These are phyloP conservation scores for Cryptococcus sp. DNA, from an alignment of 1,284 basidiomycete species.

Conservation along the genomic window DNA sequence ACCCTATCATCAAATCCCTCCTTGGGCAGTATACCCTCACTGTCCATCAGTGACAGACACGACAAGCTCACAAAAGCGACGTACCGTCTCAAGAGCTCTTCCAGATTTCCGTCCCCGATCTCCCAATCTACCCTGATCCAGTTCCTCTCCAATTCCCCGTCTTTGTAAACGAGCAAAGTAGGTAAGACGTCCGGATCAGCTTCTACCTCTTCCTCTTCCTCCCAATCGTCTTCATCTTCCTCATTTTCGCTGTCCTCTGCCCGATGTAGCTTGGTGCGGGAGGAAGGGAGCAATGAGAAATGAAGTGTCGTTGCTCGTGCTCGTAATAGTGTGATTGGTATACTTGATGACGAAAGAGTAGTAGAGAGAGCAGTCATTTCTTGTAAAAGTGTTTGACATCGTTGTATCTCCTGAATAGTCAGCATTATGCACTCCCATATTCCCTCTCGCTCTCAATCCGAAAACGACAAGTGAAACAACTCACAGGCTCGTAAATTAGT, in stretches of 20 bases:
- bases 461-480: slow-evolving; percentile 9
- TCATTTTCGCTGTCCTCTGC: slow-evolving; percentile 1
- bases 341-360: slow-evolving; percentile 12
- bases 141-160: slow-evolving; percentile 40
- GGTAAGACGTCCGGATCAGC: slow-evolving; percentile 47
- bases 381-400: slow-evolving; percentile 31
- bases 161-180: slow-evolving; percentile 40
- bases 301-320: slow-evolving; percentile 36
- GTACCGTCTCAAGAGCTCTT: slow-evolving; percentile 33
- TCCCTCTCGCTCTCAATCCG: not conserved
- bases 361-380: slow-evolving; percentile 28
- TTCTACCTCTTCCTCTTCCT: slow-evolving; percentile 12
- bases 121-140: slow-evolving; percentile 46
- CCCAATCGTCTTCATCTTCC: slow-evolving; percentile 7
- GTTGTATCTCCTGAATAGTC: slow-evolving; percentile 28
- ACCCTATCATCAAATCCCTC: not conserved
- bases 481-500: slow-evolving; percentile 44
- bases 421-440: not conserved
- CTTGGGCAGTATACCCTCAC: slow-evolving; percentile 8
- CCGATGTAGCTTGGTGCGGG: not conserved
- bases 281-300: slow-evolving; percentile 34
- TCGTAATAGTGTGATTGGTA: slow-evolving; percentile 21
- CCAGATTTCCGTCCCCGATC: slow-evolving; percentile 28
- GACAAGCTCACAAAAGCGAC: slow-evolving; percentile 3
- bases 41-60: not conserved